Base-by-base conservation (phyloP, 345 rosid genomes). In the Gossypium herbaceum region DNA sequence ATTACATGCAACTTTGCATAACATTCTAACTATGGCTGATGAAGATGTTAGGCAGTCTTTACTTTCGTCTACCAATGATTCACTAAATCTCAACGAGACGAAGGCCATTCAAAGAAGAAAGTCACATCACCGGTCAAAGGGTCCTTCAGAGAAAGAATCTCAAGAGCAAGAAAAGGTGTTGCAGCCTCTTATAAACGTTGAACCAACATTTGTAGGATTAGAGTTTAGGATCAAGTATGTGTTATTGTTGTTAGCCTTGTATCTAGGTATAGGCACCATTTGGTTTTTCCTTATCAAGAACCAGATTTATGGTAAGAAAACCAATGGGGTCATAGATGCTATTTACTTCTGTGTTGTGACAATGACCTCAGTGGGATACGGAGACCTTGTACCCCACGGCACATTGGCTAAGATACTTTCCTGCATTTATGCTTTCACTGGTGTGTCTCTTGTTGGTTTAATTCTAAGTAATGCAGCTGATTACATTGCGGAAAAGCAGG, bases 341-440 rank as follows among this genome's bases (percentile, higher is more conserved):
- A 34, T 87, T 20, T 86, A 89, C 80, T 85, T 89, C 57, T 81
- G 84, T 44, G 77, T 87, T 10, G 86, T 87, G 74, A 85, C 90
- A 4, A 81, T 87, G 87, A 86, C 89, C 7, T 85, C 88, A 0
- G 89, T 85, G 9, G 94, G 90, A 65, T 86, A 86, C 64, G 91
- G 94, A 1, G 91, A 88, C 75, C 83, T 88, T 24, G 85, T 87
- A 25, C 91, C 94, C 16, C 71, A 20, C 12, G 85, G 77, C 73
- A 25, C 76, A 2, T 22, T 73, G 68, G 76, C 83, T 0, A 86
- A 88, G 79, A 73, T 88, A 9, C 81, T 89, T 13, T 85, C 89
- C 2, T 80, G 84, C 41, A 5, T 79, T 19, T 87, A 73, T 68
- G 90, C 82, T 12, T 85, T 88, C 61, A 22, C 75, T 1, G 94